These are phyloP conservation scores for Phaseolus lunatus DNA, from an alignment of 306 rosid species.

Conservation along the genomic window DNA sequence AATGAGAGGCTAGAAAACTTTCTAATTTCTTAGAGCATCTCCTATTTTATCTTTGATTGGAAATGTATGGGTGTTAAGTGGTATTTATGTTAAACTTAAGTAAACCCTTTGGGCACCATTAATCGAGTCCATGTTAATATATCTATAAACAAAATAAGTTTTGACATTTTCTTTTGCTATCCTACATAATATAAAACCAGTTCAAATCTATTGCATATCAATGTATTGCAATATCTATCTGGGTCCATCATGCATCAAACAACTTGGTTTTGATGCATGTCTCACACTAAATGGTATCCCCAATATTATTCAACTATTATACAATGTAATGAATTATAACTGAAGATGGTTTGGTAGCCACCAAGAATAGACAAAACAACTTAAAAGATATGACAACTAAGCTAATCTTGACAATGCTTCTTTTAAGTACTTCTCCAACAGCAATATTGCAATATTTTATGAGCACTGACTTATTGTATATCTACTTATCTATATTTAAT, in stretches of 20 bases:
- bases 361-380: neutral
- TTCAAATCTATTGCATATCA: slow-evolving; percentile 10
- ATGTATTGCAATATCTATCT: neutral
- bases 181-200: slow-evolving; percentile 4
- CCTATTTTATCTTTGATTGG: too few species aligned
- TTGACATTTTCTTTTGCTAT: neutral
- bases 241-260: slow-evolving; percentile 25
- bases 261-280: slow-evolving; percentile 8
- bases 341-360: slow-evolving; percentile 25
- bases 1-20: too few species aligned
- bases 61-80: too few species aligned
- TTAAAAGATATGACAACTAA: slow-evolving; percentile 44
- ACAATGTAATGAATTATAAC: neutral
- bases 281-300: slow-evolving; percentile 14
- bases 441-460: slow-evolving; percentile 25
- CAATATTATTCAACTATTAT: neutral
- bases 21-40: too few species aligned
- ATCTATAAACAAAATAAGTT: neutral
- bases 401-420: slow-evolving; percentile 23
- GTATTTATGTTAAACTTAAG: too few species aligned
- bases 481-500: neutral
- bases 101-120: too few species aligned
- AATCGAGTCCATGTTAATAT: neutral
- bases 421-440: neutral
- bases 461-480: neutral